phyloP scores from a whole-genome alignment of 2,329 filamentous ascomycete species.

The Verruconis gallopava region DNA sequence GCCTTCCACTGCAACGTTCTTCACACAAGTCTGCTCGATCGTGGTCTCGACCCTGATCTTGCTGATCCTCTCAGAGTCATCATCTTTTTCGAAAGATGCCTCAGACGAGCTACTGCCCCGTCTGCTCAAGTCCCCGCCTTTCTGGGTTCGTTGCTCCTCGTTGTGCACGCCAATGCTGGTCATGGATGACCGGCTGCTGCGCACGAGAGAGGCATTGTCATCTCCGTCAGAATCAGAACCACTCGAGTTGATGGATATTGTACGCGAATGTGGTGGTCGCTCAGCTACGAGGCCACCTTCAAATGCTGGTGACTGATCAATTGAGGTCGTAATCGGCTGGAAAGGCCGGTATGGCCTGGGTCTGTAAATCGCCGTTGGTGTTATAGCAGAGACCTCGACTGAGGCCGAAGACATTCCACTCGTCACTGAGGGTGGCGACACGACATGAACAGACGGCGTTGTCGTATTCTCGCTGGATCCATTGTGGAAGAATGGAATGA shows the following conservation, averaged over 20 bases:
- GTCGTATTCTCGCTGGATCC: constrained; percentile 8
- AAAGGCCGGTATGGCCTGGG: neutral
- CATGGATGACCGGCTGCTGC: constrained; percentile 9
- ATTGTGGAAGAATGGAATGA: constrained; percentile 15
- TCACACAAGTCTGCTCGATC: neutral
- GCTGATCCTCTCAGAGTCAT: neutral
- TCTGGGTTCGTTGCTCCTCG: neutral
- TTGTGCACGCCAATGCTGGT: constrained; percentile 8
- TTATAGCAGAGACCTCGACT: constrained; percentile 3
- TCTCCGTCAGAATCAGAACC: constrained; percentile 6
- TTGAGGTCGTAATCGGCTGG: neutral
- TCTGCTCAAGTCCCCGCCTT: neutral
- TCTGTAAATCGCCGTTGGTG: neutral
- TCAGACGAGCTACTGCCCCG: neutral
- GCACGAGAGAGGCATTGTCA: neutral
- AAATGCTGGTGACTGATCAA: neutral
- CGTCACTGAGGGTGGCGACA: constrained; percentile 13
- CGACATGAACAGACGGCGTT: constrained; percentile 12
- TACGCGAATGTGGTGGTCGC: constrained; percentile 3
- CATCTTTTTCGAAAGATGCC: neutral
- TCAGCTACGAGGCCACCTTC: neutral
- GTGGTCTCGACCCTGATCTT: neutral
- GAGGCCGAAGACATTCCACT: constrained; percentile 5
- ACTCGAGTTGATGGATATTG: constrained; percentile 1
- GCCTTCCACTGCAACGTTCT: neutral